These are phyloP conservation scores for Litchi chinensis DNA, from an alignment of 345 rosid genomes.

Conservation along the genomic window DNA sequence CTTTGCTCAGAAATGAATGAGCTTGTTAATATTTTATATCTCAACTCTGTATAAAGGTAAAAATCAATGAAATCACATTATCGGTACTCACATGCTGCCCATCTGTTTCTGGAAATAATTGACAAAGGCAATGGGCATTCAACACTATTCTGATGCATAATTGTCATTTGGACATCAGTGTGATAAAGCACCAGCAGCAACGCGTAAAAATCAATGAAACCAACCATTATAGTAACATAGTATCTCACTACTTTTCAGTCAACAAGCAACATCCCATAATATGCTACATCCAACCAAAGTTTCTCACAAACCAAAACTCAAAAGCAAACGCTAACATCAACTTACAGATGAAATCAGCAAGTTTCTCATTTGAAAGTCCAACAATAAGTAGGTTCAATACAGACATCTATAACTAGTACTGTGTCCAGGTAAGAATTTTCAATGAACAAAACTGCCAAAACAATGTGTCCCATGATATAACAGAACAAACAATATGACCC, in stretches of 20 bases:
- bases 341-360: background rate
- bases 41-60: conserved; percentile 9
- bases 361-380: background rate
- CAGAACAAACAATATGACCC: conserved; percentile 25
- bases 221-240: too few species aligned
- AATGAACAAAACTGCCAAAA: conserved; percentile 32
- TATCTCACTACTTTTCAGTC: background rate
- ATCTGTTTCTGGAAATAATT: background rate
- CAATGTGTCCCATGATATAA: conserved; percentile 29
- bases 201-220: too few species aligned
- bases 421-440: conserved; percentile 23
- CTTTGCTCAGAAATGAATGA: conserved; percentile 41
- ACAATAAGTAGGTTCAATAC: background rate
- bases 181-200: too few species aligned
- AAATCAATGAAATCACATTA: conserved; percentile 14
- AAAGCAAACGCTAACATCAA: background rate
- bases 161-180: too few species aligned
- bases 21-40: conserved; percentile 27
- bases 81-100: background rate
- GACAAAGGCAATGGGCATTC: too few species aligned
- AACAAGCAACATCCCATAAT: background rate
- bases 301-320: background rate
- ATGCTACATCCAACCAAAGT: background rate
- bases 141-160: too few species aligned
- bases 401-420: conserved; percentile 9